A percentile compares a stretch with the other conserved stretches of the same genome.
Conservation (phyloP, 2,329 filamentous ascomycete genomes). For the Herpotrichia juniperi region DNA sequence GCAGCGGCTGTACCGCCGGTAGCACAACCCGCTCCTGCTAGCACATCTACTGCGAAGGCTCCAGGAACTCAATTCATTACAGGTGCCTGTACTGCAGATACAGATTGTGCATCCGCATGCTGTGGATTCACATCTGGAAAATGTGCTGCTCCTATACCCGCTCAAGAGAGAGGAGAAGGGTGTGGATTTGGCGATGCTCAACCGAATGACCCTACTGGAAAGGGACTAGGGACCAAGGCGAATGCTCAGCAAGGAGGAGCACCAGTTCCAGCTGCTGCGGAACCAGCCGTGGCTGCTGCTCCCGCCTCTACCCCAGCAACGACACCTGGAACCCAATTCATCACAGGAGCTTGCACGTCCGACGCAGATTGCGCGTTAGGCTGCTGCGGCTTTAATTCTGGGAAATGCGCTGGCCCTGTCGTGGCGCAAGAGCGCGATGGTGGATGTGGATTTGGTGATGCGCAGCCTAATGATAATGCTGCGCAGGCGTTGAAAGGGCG, state of each 20-base stretch:
- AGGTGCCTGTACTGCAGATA: conserved; percentile 33
- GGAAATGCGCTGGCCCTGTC: conserved; percentile 38
- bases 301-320: background rate
- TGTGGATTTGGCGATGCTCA: conserved; percentile 41
- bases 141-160: conserved; percentile 39
- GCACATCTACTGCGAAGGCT: conserved; percentile 6
- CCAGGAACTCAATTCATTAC: conserved; percentile 48
- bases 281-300: background rate
- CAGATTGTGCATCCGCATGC: conserved; percentile 31
- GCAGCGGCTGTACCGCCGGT: background rate
- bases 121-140: conserved; percentile 39
- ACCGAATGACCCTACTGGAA: too few species aligned
- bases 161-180: conserved; percentile 44
- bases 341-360: conserved; percentile 23
- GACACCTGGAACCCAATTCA: conserved; percentile 2
- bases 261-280: background rate
- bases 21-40: background rate
- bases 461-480: conserved; percentile 34
- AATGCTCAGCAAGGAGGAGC: background rate
- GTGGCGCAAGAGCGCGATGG: conserved; percentile 44
- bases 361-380: conserved; percentile 36
- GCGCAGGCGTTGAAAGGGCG: conserved; percentile 14
- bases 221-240: too few species aligned
- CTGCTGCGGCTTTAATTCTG: conserved; percentile 36
- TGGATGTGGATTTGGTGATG: conserved; percentile 45